These are phyloP conservation scores for Neoscytalidium dimidiatum DNA, from an alignment of 2,329 filamentous ascomycete species.

Conservation along the genomic window DNA sequence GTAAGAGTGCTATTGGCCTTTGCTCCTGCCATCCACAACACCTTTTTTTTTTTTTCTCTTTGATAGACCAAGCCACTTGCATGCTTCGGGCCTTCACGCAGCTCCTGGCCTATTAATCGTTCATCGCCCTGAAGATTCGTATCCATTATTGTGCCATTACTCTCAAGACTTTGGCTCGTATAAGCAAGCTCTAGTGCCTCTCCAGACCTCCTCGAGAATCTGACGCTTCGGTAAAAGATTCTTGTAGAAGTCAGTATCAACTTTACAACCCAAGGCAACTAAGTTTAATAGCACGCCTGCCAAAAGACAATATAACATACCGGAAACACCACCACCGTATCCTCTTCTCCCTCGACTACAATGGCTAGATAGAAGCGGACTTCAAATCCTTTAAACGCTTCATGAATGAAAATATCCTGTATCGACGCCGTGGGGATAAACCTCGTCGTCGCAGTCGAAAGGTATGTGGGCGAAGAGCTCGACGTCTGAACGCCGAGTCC, in stretches of 20 bases:
- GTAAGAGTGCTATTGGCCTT: too few species aligned
- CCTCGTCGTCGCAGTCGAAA: constrained; percentile 62
- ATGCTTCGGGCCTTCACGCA: too few species aligned
- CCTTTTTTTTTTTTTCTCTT: too few species aligned
- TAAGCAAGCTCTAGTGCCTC: constrained; percentile 77
- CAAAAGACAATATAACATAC: constrained; percentile 41
- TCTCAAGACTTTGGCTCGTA: constrained; percentile 58
- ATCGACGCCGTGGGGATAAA: constrained; percentile 92
- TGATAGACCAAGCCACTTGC: too few species aligned
- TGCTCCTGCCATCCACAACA: too few species aligned
- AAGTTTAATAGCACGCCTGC: too few species aligned
- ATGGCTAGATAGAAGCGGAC: constrained; percentile 88
- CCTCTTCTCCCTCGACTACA: constrained; percentile 83
- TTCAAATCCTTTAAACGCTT: constrained; percentile 91
- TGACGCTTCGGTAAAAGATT: constrained; percentile 70
- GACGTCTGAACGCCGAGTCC: constrained; percentile 90
- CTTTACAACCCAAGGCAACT: not conserved
- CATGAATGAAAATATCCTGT: constrained; percentile 90
- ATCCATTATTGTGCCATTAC: not conserved
- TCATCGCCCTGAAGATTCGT: not conserved
- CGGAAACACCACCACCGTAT: constrained; percentile 94
- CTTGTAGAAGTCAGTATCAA: constrained; percentile 33
- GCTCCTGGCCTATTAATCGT: not conserved
- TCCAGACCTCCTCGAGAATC: constrained; percentile 88
- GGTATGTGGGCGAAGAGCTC: constrained; percentile 68